Percentiles rank a stretch among this genome's conserved stretches.
Conservation (phyloP, 495 filamentous ascomycete genomes). For the Apiosordaria backusii region DNA sequence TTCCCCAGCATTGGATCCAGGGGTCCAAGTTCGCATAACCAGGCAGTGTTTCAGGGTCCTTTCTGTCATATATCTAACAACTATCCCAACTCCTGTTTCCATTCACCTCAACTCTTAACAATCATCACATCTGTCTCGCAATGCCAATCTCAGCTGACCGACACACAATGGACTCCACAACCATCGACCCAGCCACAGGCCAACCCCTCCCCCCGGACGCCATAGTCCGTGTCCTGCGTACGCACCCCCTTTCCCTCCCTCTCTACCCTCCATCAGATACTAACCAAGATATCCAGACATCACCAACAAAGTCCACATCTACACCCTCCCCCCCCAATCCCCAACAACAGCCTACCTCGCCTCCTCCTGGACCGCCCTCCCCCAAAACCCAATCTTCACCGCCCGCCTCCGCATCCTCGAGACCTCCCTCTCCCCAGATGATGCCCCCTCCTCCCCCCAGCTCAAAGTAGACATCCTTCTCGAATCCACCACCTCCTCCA, state of each 20-base stretch:
- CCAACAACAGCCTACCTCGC: constrained; percentile 72
- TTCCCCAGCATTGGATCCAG: background rate
- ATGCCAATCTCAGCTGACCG: background rate
- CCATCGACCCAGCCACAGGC: constrained; percentile 58
- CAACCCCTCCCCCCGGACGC: constrained; percentile 58
- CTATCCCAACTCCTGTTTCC: background rate
- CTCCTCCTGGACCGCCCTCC: constrained; percentile 67
- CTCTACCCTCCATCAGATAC: background rate
- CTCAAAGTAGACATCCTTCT: constrained; percentile 66
- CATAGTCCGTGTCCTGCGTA: constrained; percentile 71
- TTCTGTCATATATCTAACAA: background rate
- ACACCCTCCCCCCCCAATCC: constrained; percentile 62
- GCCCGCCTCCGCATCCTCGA: constrained; percentile 76
- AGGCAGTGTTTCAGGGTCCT: background rate
- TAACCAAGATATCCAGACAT: constrained; percentile 39
- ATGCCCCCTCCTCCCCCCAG: constrained; percentile 33
- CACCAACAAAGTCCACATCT: constrained; percentile 67
- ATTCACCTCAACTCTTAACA: background rate
- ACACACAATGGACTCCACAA: constrained; percentile 32
- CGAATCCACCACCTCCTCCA: constrained; percentile 64
- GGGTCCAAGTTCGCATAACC: background rate
- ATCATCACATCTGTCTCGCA: background rate
- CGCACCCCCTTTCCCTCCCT: background rate
- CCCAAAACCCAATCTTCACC: constrained; percentile 72
- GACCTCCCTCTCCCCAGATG: constrained; percentile 50